Base-by-base conservation (phyloP, 2,329 filamentous ascomycete species). In the Graphium sp. region DNA sequence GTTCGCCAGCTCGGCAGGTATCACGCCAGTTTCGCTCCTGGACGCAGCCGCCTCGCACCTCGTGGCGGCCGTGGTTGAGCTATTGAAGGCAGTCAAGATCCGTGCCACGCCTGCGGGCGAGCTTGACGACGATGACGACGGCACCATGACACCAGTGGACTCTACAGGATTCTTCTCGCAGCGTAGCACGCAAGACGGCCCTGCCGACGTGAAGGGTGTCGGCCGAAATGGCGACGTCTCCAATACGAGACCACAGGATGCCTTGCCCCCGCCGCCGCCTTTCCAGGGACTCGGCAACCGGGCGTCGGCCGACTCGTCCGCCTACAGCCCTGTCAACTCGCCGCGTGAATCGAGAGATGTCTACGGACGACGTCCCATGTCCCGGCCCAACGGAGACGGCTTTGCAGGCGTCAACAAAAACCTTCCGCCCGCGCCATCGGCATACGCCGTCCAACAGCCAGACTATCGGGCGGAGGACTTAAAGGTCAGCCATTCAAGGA, bases 21-120 rank as follows among this genome's bases (percentile, higher is more conserved):
- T 98, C 18, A 87, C 83, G 2, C 89, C 89, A 1, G 77, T 98
- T n/a, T 92, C 83, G 5, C 56, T 98, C 4, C 61, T 98, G 14
- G 89, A 98, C 49, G 89, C 87, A 4, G 87, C 89, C 3, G 84
- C 87, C 6, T 89, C 82, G 15, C 84, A 98, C 52, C 62, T 95
- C 20, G 82, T 83, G 2, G 74, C 80, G 5, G 74, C 85, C 3
- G 66, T 95, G 15, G 74, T 98, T 13, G 85, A 94, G 41, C 64
- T 95, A 10, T 62, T 94, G 30, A 77, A 81, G 27, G 58, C 69
- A 5, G 84, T 83, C 43, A 93, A 92, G 53, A 82, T 95, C 38
- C 69, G 78, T 18, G 62, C 73, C 7, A 89, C 81, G 0, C 74
- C 79, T 2, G 63, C 64, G 2, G 71, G 71, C 25, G 81, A 91